These are phyloP conservation scores for Alternaria gansuensis DNA, from an alignment of 2,329 filamentous ascomycete species.

Conservation along the genomic window DNA sequence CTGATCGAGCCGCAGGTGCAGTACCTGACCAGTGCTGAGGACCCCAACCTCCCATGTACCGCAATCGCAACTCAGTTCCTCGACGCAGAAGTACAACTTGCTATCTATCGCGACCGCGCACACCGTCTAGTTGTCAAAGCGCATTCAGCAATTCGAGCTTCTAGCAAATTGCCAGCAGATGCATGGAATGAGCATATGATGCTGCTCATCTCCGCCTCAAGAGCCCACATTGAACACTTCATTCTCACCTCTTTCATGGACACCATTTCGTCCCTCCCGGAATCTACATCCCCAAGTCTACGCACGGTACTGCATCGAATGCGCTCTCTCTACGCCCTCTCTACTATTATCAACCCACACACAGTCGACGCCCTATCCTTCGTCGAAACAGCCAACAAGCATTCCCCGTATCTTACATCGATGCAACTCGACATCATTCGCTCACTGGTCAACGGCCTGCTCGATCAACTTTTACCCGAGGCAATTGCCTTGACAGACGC, in stretches of 20 bases:
- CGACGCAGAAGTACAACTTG: constrained; percentile 25
- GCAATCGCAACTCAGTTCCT: constrained; percentile 24
- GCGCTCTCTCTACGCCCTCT: constrained; percentile 58
- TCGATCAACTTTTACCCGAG: constrained; percentile 58
- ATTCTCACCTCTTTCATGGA: constrained; percentile 33
- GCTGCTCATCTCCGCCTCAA: constrained; percentile 35
- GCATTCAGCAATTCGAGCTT: constrained; percentile 14
- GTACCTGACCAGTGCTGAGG: constrained; percentile 11
- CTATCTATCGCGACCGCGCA: constrained; percentile 38
- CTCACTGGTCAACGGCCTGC: constrained; percentile 42
- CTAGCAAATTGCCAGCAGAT: constrained; percentile 18
- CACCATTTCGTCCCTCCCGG: background rate
- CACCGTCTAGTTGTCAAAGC: constrained; percentile 23
- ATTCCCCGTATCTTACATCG: constrained; percentile 2
- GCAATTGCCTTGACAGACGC: constrained; percentile 60
- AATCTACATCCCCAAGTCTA: constrained; percentile 21
- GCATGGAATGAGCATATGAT: constrained; percentile 45
- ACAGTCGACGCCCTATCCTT: constrained; percentile 40
- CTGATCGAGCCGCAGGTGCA: constrained; percentile 2
- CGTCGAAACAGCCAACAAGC: constrained; percentile 24
- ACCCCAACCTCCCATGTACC: constrained; percentile 1
- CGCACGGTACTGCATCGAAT: constrained; percentile 34
- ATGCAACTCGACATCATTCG: constrained; percentile 53
- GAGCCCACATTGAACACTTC: constrained; percentile 41
- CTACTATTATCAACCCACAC: constrained; percentile 51